A percentile compares a stretch with the other conserved stretches of the same genome.
These are phyloP conservation scores for Stephania japonica DNA, from an alignment of 164 flowering plant species.

Conservation along the genomic window DNA sequence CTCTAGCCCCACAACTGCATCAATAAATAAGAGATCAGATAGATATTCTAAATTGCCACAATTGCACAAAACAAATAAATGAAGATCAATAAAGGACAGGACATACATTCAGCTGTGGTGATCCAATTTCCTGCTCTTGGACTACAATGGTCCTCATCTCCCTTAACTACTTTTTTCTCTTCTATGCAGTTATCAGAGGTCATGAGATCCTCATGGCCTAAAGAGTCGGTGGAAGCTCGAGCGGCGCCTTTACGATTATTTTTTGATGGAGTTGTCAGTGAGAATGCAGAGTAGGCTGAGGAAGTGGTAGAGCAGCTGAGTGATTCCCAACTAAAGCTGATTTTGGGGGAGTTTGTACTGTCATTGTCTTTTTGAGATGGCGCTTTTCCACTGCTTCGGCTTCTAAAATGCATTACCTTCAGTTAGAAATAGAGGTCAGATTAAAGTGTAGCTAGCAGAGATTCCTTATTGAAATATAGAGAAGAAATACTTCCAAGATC, in stretches of 20 bases:
- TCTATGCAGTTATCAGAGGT: conserved; percentile 6
- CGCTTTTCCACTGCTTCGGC: conserved; percentile 32
- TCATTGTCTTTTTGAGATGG: conserved; percentile 40
- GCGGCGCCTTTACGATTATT: conserved; percentile 18
- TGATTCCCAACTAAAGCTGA: conserved; percentile 81
- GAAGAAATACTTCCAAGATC: no score
- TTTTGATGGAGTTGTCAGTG: conserved; percentile 35
- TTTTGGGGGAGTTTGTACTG: conserved; percentile 63
- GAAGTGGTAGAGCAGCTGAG: conserved; percentile 66
- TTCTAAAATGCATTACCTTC: conserved; percentile 57
- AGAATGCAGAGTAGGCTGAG: conserved; percentile 41
- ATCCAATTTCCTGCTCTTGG: conserved; percentile 70
- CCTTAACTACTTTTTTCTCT: conserved; percentile 3
- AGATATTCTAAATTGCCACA: not conserved
- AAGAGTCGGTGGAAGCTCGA: conserved; percentile 17
- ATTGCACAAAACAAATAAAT: not conserved
- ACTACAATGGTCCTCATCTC: conserved; percentile 13
- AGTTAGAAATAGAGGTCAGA: not conserved
- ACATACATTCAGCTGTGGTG: conserved; percentile 84
- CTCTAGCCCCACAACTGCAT: conserved; percentile 87
- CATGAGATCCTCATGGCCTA: conserved; percentile 14
- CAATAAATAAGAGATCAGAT: not conserved
- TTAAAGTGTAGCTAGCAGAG: no score
- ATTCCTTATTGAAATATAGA: no score
- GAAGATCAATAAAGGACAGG: not conserved